These are phyloP conservation scores for Phaeotremella fagi DNA, from an alignment of 768 basidiomycete genomes.

Conservation along the genomic window DNA sequence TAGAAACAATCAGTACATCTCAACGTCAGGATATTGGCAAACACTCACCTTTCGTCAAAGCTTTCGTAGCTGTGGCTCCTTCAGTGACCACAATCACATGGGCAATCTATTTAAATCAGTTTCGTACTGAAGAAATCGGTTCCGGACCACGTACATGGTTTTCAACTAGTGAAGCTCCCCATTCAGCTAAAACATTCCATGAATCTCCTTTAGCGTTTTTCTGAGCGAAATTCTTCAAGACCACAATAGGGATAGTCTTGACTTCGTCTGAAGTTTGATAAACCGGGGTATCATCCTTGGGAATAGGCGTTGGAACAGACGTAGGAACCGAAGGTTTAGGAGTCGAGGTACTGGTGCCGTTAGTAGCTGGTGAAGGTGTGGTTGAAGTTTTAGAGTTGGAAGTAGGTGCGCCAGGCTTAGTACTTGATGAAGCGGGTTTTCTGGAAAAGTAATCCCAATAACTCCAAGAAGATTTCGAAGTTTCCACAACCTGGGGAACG, in stretches of 20 bases:
- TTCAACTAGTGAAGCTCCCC: conserved; percentile 78
- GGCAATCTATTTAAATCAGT: conserved; percentile 62
- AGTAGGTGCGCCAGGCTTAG: conserved; percentile 5
- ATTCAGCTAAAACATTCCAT: conserved; percentile 68
- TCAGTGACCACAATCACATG: conserved; percentile 89
- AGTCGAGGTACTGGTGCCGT: too few species aligned
- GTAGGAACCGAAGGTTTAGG: too few species aligned
- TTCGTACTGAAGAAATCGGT: neutral
- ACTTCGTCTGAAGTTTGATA: too few species aligned
- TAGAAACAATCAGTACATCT: conserved; percentile 36
- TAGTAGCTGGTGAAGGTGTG: too few species aligned
- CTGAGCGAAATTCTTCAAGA: conserved; percentile 72
- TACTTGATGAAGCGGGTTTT: neutral
- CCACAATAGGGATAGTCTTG: conserved; percentile 71
- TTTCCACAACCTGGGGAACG: conserved; percentile 31
- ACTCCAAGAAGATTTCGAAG: conserved; percentile 11
- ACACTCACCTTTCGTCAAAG: conserved; percentile 67
- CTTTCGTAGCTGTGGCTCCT: conserved; percentile 78
- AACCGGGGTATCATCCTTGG: too few species aligned
- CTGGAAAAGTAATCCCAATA: neutral
- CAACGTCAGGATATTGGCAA: neutral
- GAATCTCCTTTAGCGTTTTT: conserved; percentile 66
- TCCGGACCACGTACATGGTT: conserved; percentile 58
- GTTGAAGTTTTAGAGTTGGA: conserved; percentile 37
- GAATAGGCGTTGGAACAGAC: too few species aligned